phyloP scores from a whole-genome alignment of 345 rosid genomes.

The Populus pruinosa region DNA sequence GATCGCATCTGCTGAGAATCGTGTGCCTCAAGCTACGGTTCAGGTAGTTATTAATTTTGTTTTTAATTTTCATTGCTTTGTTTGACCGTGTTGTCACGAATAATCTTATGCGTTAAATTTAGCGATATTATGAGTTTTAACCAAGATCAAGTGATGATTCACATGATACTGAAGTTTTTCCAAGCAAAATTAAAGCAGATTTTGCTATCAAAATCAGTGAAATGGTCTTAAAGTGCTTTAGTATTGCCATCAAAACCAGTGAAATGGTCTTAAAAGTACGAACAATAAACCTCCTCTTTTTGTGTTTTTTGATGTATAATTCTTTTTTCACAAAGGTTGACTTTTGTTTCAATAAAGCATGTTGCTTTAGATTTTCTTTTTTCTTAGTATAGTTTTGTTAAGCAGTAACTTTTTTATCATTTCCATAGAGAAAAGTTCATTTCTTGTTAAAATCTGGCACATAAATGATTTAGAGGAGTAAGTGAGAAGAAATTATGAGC shows the following conservation, averaged over 20 bases:
- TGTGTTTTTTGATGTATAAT: neutral
- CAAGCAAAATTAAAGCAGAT: neutral
- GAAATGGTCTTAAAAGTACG: neutral
- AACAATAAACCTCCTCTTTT: slow-evolving; percentile 5
- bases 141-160: neutral
- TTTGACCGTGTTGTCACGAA: too few relatives aligned
- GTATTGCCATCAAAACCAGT: neutral
- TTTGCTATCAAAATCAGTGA: slow-evolving; percentile 2
- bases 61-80: neutral
- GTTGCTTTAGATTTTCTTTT: neutral
- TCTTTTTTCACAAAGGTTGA: slow-evolving; percentile 1
- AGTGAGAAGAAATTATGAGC: neutral
- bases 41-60: slow-evolving; percentile 33
- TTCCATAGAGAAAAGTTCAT: too few relatives aligned
- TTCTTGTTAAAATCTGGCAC: neutral
- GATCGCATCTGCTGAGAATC: slow-evolving; percentile 74
- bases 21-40: slow-evolving; percentile 51
- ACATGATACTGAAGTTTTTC: neutral
- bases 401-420: neutral
- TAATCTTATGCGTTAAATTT: too few relatives aligned
- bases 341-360: neutral
- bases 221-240: neutral
- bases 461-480: neutral
- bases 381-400: neutral
- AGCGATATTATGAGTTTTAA: neutral